Base-by-base conservation (phyloP, 306 rosid genomes). In the Biancaea sappan region DNA sequence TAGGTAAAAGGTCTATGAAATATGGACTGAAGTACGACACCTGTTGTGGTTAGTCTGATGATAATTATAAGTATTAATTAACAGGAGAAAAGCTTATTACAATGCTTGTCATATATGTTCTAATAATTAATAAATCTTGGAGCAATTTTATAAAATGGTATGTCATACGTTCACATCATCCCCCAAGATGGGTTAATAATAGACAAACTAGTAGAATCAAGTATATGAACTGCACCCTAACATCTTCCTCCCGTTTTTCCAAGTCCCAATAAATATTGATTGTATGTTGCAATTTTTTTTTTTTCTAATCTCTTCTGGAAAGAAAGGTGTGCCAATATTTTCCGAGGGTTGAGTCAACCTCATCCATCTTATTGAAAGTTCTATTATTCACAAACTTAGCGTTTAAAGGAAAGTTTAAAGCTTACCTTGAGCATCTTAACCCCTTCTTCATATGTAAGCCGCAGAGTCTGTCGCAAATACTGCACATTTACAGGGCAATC, bases 381-480 rank as follows among this genome's bases (percentile, higher is more conserved):
- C 51, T 26, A 15, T 50, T 3, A 22, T 56, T 48, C 13, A 66
- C 58, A 41, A 57, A 46, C 34, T 14, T 52, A 47, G 5, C 12
- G 37, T 61, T 25, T 34, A 47, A 51, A 3, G 38, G 62, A 58
- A 75, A 46, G 0, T 29, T 53, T 38, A 11, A 73, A 77, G 35
- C 75, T 68, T 80, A 90, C 99, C 96, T 90, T 88, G 62, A 94
- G 93, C 97, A 94, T 92, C 76, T 92, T 88, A 85, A 94, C 29
- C 63, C 99, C 99, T 84, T 94, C 99, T 46, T 90, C 96, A 77
- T 88, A 94, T 14, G 93, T 90, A 65, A 94, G 93, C 25, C 93
- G 84, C 15, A 92, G 70, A 52, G 99, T 94, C 15, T 84, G 74
- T 66, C 89, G 91, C 73, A 92, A 68, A 82, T 94, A 94, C 99